Conservation (phyloP, 2,329 filamentous ascomycete genomes). For the Neoascochyta sp. region DNA sequence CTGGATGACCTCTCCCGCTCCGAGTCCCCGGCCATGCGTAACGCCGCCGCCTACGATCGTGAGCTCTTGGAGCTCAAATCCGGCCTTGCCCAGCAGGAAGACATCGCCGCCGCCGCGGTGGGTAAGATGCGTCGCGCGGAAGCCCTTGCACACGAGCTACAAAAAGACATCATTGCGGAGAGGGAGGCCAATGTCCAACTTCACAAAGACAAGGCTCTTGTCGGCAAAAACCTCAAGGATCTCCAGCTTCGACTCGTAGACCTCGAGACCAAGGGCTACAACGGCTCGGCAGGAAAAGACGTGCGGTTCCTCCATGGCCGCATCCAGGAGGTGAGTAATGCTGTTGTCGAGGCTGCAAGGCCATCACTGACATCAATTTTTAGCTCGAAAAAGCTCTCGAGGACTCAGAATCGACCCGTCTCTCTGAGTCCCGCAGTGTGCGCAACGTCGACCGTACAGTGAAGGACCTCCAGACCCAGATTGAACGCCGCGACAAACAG, state of each 20-base stretch:
- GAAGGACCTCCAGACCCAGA: slow-evolving; percentile 86
- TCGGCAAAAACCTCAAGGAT: slow-evolving; percentile 90
- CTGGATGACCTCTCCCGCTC: slow-evolving; percentile 84
- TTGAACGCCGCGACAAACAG: slow-evolving; percentile 89
- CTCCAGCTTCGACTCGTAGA: slow-evolving; percentile 86
- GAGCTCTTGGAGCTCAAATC: slow-evolving; percentile 88
- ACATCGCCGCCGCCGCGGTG: slow-evolving; percentile 84
- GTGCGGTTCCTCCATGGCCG: slow-evolving; percentile 91
- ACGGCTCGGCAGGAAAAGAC: slow-evolving; percentile 84
- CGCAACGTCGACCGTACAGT: slow-evolving; percentile 92
- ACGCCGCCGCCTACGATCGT: slow-evolving; percentile 82
- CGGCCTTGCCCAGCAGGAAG: slow-evolving; percentile 84
- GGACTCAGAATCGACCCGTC: slow-evolving; percentile 72
- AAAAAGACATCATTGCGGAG: slow-evolving; percentile 86
- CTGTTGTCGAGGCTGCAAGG: too few relatives aligned
- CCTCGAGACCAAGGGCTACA: slow-evolving; percentile 91
- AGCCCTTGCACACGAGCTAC: slow-evolving; percentile 78
- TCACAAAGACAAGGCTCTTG: slow-evolving; percentile 80
- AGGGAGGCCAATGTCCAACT: slow-evolving; percentile 76
- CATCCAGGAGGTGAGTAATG: slow-evolving; percentile 78
- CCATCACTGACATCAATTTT: slow-evolving; percentile 13
- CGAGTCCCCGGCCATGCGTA: slow-evolving; percentile 81
- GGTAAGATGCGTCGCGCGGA: slow-evolving; percentile 97
- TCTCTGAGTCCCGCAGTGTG: slow-evolving; percentile 77
- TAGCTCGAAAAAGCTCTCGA: slow-evolving; percentile 88